Evolutionary conservation across 495 filamentous ascomycete genomes (phyloP), one percentile per base, ranked within the genome.

Genomic region (Endocarpon pusillum): DNA sequence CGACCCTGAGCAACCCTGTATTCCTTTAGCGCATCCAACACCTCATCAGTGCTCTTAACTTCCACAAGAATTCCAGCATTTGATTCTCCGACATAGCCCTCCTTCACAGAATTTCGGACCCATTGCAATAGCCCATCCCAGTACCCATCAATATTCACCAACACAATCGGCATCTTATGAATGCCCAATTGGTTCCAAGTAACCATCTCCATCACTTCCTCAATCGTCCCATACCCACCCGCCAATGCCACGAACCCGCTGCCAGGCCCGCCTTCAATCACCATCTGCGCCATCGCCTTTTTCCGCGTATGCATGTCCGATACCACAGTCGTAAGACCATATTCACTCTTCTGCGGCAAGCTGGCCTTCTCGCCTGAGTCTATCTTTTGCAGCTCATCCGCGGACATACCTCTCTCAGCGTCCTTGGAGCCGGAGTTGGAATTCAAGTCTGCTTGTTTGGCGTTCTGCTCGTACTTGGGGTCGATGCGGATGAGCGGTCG

Each of bases 141-240:
- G 51, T 87, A 96, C 1, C 86, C 85, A 34, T 82, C 74, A 19
- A 87, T 66, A 55, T 96, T 96, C 26, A 79, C 64, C 41, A 94
- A 55, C 27, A 85, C 73, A 30, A 97, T 69, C 0, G 79, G 81
- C 39, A 70, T 67, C 37, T 64, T 67, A 53, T 97, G 89, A 40
- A 97, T 97, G 1, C 91, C 89, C 37, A 97, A 54, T 57, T 94
- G 89, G 54, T 94, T 96, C 89, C 89, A 97, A 9, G 89, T 96
- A 20, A 75, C 78, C 36, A 92, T 78, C 67, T 97, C 89, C 61
- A 94, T 87, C 35, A 96, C 60, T 63, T 97, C 89, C 58, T 97
- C 89, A 48, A 96, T 64, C 4, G 91, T 96, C 8, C 89, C 89
- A 55, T 85, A 96, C 0, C 89, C 89, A 14, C 89, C 89, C 33